Base-by-base conservation (phyloP, 805 yeast genomes). In the Starmerella scarabaei region DNA sequence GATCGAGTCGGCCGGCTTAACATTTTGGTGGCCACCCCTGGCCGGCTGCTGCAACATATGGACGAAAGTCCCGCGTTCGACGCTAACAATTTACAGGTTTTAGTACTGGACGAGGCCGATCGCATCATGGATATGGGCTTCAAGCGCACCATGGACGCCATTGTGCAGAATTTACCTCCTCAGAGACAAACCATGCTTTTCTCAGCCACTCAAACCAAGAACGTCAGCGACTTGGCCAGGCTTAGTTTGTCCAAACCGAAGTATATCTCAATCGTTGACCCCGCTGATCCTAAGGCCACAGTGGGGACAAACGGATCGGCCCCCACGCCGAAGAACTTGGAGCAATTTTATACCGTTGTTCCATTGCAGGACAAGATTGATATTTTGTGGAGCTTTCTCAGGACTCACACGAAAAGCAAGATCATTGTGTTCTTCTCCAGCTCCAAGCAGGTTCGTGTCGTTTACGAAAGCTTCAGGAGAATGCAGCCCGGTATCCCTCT, bases 51-150 rank as follows among this genome's bases (percentile, higher is more conserved):
- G 34, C 96, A 85, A 56, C 95, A 85, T 56, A 69, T 85, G 72
- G 93, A 86, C 57, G 93, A 86, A 56, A 76, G 93, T 6, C 78
- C 79, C 1, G 84, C 84, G 1, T 70, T 85, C 57, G 86, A 79
- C 51, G 63, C 79, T 8, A 65, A 75, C 18, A 82, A 81, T 54
- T 61, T 85, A 45, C 88, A 85, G 59, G 71, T 79, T 55, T 62
- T 85, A 33, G 85, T 85, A 2, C 60, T 85, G 38, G 96, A 85
- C 59, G 96, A 85, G 59, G 95, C 95, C 0, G 96, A 85, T 56
- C 66, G 95, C 50, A 82, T 91, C 53, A 64, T 85, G 52, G 96
- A 85, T 60, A 82, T 86, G 93, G 95, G 95, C 6, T 85, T 85
- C 67, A 77, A 76, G 55, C 73, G 73, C 51, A 80, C 91, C 33